Percentiles rank a stretch among this genome's conserved stretches.
Evolutionary conservation across 768 basidiomycete genomes (phyloP).

Genomic region (Pholiota conissans): DNA sequence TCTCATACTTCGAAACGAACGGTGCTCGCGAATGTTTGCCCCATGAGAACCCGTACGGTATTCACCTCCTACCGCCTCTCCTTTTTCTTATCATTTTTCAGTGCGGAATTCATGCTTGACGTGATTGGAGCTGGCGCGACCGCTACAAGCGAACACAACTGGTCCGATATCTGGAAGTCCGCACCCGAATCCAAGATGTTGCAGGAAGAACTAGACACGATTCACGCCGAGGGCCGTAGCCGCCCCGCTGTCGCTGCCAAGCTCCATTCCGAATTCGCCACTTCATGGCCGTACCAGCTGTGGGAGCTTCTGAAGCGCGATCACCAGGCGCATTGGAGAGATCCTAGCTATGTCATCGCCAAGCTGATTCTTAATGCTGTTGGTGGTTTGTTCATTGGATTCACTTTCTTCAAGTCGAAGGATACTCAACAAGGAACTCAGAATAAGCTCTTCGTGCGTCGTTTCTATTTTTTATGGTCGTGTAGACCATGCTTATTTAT

Average conservation of each 20-base stretch:
- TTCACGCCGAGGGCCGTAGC: conserved; percentile 48
- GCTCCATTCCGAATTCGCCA: conserved; percentile 47
- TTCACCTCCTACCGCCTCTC: not conserved
- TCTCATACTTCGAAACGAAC: conserved; percentile 73
- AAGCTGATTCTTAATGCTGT: conserved; percentile 56
- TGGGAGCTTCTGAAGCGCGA: conserved; percentile 45
- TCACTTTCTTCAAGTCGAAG: conserved; percentile 62
- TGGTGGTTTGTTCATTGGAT: conserved; percentile 58
- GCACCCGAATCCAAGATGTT: conserved; percentile 43
- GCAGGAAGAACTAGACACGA: conserved; percentile 40
- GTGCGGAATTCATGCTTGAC: conserved; percentile 66
- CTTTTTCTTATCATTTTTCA: conserved; percentile 15
- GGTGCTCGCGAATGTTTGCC: conserved; percentile 62
- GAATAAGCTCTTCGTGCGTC: conserved; percentile 63
- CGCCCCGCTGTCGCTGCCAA: conserved; percentile 36
- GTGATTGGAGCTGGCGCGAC: conserved; percentile 77
- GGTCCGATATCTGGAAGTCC: conserved; percentile 57
- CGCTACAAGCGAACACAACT: conserved; percentile 51
- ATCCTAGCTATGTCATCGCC: conserved; percentile 59
- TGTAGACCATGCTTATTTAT: not conserved
- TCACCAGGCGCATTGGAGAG: conserved; percentile 48
- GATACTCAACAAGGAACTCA: conserved; percentile 58
- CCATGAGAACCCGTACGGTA: conserved; percentile 70
- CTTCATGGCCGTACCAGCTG: conserved; percentile 52
- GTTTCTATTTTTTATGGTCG: conserved; percentile 14